A percentile compares a stretch with the other conserved stretches of the same genome.
Conservation (phyloP, 2,329 filamentous ascomycete species). For the Lasiodiplodia sp. region DNA sequence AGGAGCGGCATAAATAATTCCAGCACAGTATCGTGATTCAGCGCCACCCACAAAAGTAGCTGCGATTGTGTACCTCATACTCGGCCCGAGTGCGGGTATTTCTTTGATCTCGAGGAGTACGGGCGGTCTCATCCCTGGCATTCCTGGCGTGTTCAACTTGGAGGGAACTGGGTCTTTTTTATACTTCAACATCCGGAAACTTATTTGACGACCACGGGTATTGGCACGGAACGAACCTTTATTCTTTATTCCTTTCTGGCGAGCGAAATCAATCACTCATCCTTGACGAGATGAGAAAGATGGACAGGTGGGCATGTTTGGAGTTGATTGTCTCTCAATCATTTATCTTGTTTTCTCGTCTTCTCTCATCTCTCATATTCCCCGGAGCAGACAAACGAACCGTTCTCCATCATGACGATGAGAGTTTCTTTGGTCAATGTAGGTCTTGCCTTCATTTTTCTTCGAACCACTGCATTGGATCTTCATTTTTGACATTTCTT, state of each 20-base stretch:
- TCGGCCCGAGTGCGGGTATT: conserved; percentile 2
- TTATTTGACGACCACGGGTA: conserved; percentile 19
- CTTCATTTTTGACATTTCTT: background rate
- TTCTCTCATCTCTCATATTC: conserved; percentile 19
- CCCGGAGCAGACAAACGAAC: conserved; percentile 9
- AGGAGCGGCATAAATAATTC: conserved; percentile 3
- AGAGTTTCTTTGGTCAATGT: background rate
- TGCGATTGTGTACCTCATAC: conserved; percentile 13
- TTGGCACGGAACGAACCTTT: conserved; percentile 23
- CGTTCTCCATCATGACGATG: background rate
- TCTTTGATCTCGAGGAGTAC: conserved; percentile 12
- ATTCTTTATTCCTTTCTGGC: background rate
- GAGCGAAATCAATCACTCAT: conserved; percentile 22
- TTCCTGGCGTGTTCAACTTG: conserved; percentile 24
- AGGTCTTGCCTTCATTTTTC: background rate
- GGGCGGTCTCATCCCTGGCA: conserved; percentile 24
- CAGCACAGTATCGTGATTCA: conserved; percentile 14
- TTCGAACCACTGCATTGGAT: background rate
- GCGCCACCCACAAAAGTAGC: conserved; percentile 18
- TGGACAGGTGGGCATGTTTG: conserved; percentile 11
- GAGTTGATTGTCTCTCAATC: conserved; percentile 10
- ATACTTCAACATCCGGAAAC: background rate
- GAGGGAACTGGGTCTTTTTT: conserved; percentile 3
- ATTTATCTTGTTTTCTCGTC: conserved; percentile 5
- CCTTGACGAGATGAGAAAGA: conserved; percentile 24